Base-by-base conservation (phyloP, 805 yeast species). In the Kazachstania africana region DNA sequence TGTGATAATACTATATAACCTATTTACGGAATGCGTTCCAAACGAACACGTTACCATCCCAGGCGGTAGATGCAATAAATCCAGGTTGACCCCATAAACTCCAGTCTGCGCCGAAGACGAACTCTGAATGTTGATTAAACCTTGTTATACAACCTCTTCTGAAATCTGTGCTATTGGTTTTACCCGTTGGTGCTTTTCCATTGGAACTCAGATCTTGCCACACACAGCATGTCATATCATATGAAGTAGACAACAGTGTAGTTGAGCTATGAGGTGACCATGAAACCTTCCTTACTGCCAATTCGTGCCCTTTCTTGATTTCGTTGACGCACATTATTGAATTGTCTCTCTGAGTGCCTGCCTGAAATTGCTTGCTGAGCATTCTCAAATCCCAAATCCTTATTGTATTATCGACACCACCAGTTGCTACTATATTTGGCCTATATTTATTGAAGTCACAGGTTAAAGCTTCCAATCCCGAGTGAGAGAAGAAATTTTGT, bases 61-160 rank as follows among this genome's bases (percentile, higher is more conserved):
- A 88, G 2, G 95, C 95, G 0, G 87, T 78, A 12, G 95, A 77
- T 8, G 91, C 94, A 12, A 79, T 85, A 85, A 91, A 87, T 1
- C 96, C 96, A 1, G 91, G 93, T 43, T 75, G 77, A 3, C 97
- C 98, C 96, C 96, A 88, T 31, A 91, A 57, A 42, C 94, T 78
- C 81, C 95, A 91, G 60, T 91, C 97, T 40, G 87, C 79, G 12
- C 93, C 96, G 44, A 81, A 72, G 1, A 80, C 95, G 59, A 88
- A 88, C 62, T 88, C 98, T 18, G 73, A 67, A 59, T 91, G 97
- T 32, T 57, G 59, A 15, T 68, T 63, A 63, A 84, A 82, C 12
- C 68, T 66, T 6, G 70, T 71, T 23, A 65, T 57, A 23, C 76
- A 62, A 0, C 80, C 79, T 15, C 62, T 62, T 13, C 67, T 65